phyloP scores from a whole-genome alignment of 768 basidiomycete genomes.

The Termitomyces sp. region DNA sequence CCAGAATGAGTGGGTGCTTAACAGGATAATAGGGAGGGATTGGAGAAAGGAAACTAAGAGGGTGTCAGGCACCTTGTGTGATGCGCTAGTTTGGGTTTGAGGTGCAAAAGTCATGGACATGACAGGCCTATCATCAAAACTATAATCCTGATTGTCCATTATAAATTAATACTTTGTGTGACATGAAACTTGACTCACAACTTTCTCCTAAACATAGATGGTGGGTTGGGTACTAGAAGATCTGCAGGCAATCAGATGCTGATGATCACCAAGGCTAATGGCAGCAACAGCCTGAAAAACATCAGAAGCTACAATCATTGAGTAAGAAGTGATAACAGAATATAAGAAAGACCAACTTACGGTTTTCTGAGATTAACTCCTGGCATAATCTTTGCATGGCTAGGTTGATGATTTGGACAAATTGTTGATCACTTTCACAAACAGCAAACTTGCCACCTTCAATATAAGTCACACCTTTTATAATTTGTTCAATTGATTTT shows the following conservation, averaged over 20 bases:
- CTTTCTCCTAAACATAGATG: constrained; percentile 6
- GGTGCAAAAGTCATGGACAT: neutral
- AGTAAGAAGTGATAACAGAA: too few species aligned
- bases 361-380: neutral
- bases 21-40: neutral
- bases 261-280: neutral
- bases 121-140: neutral
- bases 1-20: neutral
- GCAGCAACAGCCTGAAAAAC: constrained; percentile 7
- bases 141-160: neutral
- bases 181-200: neutral
- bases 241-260: constrained; percentile 6
- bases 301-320: neutral
- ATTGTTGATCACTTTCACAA: neutral
- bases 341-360: neutral
- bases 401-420: constrained; percentile 6
- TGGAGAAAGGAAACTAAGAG: neutral
- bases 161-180: too few species aligned
- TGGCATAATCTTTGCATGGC: neutral
- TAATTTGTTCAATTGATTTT: neutral
- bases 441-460: constrained; percentile 10
- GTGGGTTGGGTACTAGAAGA: neutral
- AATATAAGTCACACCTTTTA: constrained; percentile 9
- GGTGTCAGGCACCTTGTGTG: neutral
- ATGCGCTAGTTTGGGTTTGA: neutral